Evolutionary conservation across 768 basidiomycete genomes (phyloP), one percentile per base, ranked within the genome.

Genomic region (Agrocybe pediades): DNA sequence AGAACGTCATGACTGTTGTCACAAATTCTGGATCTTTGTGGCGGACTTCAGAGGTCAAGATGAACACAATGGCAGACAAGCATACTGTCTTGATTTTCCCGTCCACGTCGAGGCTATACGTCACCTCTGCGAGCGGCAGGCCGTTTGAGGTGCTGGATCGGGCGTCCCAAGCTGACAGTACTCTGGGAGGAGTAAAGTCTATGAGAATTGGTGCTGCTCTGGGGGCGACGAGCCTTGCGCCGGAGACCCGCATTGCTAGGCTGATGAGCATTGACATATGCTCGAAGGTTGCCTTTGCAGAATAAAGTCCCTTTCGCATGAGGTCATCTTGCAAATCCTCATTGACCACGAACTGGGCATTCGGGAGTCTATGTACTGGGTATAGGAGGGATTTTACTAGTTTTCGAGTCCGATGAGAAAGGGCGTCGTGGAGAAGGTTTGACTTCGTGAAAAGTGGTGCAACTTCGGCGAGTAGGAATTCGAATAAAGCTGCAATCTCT

Each of bases 1-100:
- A 92, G 45, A 79, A 84, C 17, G 84, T 69, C 68, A 88, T 86
- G 70, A 92, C 88, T 1, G 81, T 67, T 56, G 77, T 66, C 56
- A 71, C 61, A 68, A 87, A 63, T 36, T 79, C 65, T 51, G 68
- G 64, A 51, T 85, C 78, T 19, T 54, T 49, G 11, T 74, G 57
- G 3, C 62, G 63, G 41, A 74, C 67, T 27, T 74, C 71, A 2
- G 75, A 75, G 1, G 79, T 79, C 53, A 82, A 66, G 23, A 80
- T 70, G 27, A 70, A 69, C 33, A 82, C 68, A 49, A 82, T 69
- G 30, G 75, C 75, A 13, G 68, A 60, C 30, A 81, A 64, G 6
- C 78, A 73, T 9, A 50, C 63, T 19, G 57, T 55, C 30, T 60
- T 56, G 26, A 64, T 56, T 8, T 65, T 59, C 20, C 65, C 61